A percentile compares a stretch with the other conserved stretches of the same genome.
These are phyloP conservation scores for Aspergillus candidus DNA, from an alignment of 2,329 filamentous ascomycete species.

Conservation along the genomic window DNA sequence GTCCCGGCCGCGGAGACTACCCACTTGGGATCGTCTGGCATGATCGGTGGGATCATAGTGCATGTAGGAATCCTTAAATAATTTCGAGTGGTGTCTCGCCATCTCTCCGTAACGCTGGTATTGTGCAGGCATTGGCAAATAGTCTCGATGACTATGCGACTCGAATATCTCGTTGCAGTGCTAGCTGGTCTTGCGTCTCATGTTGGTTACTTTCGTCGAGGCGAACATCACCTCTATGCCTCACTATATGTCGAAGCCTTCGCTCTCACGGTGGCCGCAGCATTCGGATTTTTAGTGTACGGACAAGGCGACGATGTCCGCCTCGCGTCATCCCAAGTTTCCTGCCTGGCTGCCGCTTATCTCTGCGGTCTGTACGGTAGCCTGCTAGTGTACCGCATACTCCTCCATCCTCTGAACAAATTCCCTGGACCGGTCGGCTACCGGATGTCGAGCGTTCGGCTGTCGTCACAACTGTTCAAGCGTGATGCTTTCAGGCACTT, in stretches of 20 bases:
- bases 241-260: constrained; percentile 7
- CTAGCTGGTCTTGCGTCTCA: no score
- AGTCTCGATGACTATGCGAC: no score
- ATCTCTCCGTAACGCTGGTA: no score
- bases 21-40: no score
- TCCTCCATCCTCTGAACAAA: constrained; percentile 11
- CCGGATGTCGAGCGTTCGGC: constrained; percentile 27
- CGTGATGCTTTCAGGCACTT: background rate
- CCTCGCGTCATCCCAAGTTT: background rate
- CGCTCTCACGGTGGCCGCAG: background rate
- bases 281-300: background rate
- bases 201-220: constrained; percentile 13
- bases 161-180: no score
- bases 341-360: background rate
- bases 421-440: constrained; percentile 24
- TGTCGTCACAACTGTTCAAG: background rate
- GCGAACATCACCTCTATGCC: constrained; percentile 13
- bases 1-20: no score
- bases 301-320: background rate
- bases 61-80: no score
- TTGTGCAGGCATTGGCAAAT: no score
- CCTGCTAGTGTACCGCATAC: constrained; percentile 7
- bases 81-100: no score
- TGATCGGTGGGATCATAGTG: no score
- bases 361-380: constrained; percentile 8